Percentiles rank a stretch among this genome's conserved stretches.
Evolutionary conservation across 2,329 filamentous ascomycete genomes (phyloP).

Genomic region (Diaporthe helianthi): DNA sequence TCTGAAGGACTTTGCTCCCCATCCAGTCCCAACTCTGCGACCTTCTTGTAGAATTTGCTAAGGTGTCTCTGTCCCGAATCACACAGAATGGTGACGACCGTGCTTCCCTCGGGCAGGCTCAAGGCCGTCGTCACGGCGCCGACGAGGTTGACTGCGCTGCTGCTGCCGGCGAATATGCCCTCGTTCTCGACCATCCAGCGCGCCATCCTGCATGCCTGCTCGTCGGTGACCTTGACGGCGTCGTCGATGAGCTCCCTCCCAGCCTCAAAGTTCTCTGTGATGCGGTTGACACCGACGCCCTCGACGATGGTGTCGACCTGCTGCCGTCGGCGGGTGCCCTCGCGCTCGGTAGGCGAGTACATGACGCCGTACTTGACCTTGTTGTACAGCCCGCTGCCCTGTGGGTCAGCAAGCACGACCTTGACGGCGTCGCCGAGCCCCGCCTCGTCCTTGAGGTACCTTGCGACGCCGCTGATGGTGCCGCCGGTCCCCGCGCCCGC

Average conservation of each 20-base stretch:
- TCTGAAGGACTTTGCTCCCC: slow-evolving; percentile 57
- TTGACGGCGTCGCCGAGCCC: slow-evolving; percentile 62
- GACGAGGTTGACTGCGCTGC: slow-evolving; percentile 95
- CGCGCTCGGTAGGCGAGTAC: slow-evolving; percentile 87
- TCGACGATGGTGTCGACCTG: slow-evolving; percentile 98
- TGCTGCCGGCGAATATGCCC: slow-evolving; percentile 92
- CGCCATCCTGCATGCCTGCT: slow-evolving; percentile 92
- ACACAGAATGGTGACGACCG: slow-evolving; percentile 83
- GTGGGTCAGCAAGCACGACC: slow-evolving; percentile 89
- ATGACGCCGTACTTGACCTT: slow-evolving; percentile 92
- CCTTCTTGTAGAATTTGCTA: slow-evolving; percentile 83
- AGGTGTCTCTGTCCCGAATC: slow-evolving; percentile 84
- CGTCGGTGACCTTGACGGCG: slow-evolving; percentile 86
- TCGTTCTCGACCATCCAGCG: slow-evolving; percentile 95
- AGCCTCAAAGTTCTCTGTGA: slow-evolving; percentile 92
- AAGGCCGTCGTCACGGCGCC: slow-evolving; percentile 75
- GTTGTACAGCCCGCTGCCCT: slow-evolving; percentile 93
- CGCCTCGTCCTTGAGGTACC: slow-evolving; percentile 77
- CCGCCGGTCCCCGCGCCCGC: slow-evolving; percentile 94
- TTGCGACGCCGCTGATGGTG: slow-evolving; percentile 86
- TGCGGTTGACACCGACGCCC: slow-evolving; percentile 91
- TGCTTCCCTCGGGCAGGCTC: slow-evolving; percentile 65
- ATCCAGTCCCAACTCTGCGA: slow-evolving; percentile 72
- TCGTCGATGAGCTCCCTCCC: slow-evolving; percentile 88
- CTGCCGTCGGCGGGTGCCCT: slow-evolving; percentile 86